These are phyloP conservation scores for Thielaviopsis cerberus DNA, from an alignment of 2,329 filamentous ascomycete genomes.

Conservation along the genomic window DNA sequence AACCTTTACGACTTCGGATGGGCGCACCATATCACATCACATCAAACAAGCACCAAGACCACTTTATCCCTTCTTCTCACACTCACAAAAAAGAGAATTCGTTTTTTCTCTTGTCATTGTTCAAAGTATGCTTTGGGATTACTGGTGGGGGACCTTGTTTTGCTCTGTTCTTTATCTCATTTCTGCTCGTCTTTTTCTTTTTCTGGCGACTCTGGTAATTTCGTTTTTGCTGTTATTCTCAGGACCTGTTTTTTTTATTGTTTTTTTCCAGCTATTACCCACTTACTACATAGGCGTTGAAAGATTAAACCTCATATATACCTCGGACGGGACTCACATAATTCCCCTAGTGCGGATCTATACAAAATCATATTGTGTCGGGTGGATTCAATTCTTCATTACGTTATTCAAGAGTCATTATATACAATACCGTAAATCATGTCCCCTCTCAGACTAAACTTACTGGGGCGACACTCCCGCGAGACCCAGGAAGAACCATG, in stretches of 20 bases:
- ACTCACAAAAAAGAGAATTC: background rate
- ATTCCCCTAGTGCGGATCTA: background rate
- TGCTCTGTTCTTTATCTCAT: constrained; percentile 1
- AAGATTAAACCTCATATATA: constrained; percentile 16
- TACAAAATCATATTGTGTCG: background rate
- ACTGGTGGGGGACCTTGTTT: background rate
- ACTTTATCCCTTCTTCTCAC: background rate
- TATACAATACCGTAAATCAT: background rate
- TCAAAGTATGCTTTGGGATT: background rate
- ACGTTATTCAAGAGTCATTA: background rate
- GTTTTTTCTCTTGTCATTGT: background rate
- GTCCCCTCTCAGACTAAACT: background rate
- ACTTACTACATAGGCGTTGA: constrained; percentile 22
- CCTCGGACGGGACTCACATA: background rate
- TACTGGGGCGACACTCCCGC: constrained; percentile 23
- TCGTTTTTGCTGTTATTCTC: constrained; percentile 5
- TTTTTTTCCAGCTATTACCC: constrained; percentile 16
- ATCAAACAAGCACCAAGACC: background rate
- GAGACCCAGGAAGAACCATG: constrained; percentile 65
- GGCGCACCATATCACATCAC: background rate
- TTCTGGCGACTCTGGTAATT: constrained; percentile 11
- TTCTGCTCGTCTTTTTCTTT: constrained; percentile 9
- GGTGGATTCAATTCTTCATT: background rate
- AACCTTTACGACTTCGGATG: constrained; percentile 9
- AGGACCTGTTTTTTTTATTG: constrained; percentile 16